Percentiles rank a stretch among this genome's conserved stretches.
Evolutionary conservation across 2,329 filamentous ascomycete genomes (phyloP).

Genomic region (Volutella citrinella): DNA sequence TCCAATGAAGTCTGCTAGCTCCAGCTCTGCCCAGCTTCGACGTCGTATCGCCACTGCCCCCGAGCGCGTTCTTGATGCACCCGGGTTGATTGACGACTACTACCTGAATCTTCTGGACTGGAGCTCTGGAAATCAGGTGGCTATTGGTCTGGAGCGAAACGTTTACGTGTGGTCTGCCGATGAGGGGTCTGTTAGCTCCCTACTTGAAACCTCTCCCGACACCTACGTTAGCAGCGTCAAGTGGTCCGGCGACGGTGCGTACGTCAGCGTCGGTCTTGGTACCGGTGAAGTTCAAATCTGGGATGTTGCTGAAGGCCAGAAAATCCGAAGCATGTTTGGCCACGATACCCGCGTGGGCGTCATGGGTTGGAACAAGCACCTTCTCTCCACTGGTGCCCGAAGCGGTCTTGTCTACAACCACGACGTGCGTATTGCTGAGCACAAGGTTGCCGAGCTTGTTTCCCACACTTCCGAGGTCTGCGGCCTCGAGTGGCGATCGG

Average conservation of each 20-base stretch:
- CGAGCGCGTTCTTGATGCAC: slow-evolving; percentile 93
- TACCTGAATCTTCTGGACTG: slow-evolving; percentile 98
- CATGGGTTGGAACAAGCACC: slow-evolving; percentile 99
- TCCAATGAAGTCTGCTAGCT: slow-evolving; percentile 74
- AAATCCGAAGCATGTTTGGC: slow-evolving; percentile 97
- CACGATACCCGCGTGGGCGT: slow-evolving; percentile 95
- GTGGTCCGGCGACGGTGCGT: slow-evolving; percentile 96
- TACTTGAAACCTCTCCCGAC: slow-evolving; percentile 83
- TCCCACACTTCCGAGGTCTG: slow-evolving; percentile 98
- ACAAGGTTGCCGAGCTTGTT: slow-evolving; percentile 96
- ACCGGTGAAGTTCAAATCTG: slow-evolving; percentile 98
- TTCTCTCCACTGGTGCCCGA: slow-evolving; percentile 90
- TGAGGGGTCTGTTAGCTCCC: slow-evolving; percentile 80
- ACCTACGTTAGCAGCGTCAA: slow-evolving; percentile 98
- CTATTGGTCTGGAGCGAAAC: slow-evolving; percentile 92
- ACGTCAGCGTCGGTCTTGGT: slow-evolving; percentile 91
- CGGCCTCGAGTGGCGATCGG: slow-evolving; percentile 94
- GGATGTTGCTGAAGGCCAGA: slow-evolving; percentile 92
- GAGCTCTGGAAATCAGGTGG: slow-evolving; percentile 97
- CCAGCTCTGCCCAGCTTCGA: slow-evolving; percentile 79
- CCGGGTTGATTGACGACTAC: slow-evolving; percentile 95
- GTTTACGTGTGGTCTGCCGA: slow-evolving; percentile 99
- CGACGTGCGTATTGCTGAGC: slow-evolving; percentile 93
- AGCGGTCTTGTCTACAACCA: slow-evolving; percentile 97
- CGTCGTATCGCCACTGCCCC: slow-evolving; percentile 91